These are phyloP conservation scores for Sphagnum contortum DNA, from an alignment of 225 moss, liverwort and hornwort genomes.

Conservation along the genomic window DNA sequence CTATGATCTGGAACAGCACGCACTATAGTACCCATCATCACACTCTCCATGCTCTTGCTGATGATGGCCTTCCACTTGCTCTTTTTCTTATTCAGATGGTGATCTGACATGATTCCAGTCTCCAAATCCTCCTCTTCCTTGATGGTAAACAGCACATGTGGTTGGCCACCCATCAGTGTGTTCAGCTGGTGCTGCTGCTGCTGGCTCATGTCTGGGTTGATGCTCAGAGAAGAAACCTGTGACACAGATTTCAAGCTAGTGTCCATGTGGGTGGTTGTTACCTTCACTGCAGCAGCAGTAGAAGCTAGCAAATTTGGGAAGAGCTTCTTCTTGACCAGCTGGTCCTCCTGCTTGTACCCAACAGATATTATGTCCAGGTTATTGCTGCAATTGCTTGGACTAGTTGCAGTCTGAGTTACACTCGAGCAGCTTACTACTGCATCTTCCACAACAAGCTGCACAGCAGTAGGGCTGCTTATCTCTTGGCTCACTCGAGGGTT, in stretches of 20 bases:
- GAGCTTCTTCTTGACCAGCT: slow-evolving; percentile 38
- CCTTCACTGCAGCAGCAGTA: not conserved
- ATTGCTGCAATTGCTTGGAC: too few species aligned
- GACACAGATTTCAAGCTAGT: too few species aligned
- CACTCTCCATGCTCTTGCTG: too few species aligned
- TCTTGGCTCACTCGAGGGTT: slow-evolving; percentile 19
- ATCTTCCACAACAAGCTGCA: slow-evolving; percentile 7
- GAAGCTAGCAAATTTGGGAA: slow-evolving; percentile 12
- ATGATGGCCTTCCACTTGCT: not conserved
- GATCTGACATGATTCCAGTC: not conserved
- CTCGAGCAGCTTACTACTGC: slow-evolving; percentile 4
- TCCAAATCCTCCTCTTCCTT: slow-evolving; percentile 53
- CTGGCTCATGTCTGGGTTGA: too few species aligned
- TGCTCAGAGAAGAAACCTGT: too few species aligned
- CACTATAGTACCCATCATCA: too few species aligned
- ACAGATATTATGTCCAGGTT: too few species aligned
- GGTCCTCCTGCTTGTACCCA: not conserved
- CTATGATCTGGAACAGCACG: too few species aligned
- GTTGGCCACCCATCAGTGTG: slow-evolving; percentile 23
- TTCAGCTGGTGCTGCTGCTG: not conserved
- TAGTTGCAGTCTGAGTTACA: slow-evolving; percentile 12
- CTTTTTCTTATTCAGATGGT: too few species aligned
- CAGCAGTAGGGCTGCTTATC: slow-evolving; percentile 10
- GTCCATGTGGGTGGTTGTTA: not conserved
- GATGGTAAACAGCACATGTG: slow-evolving; percentile 60